phyloP scores from a whole-genome alignment of 106 monocot genomes.

The Platanthera zijinensis region DNA sequence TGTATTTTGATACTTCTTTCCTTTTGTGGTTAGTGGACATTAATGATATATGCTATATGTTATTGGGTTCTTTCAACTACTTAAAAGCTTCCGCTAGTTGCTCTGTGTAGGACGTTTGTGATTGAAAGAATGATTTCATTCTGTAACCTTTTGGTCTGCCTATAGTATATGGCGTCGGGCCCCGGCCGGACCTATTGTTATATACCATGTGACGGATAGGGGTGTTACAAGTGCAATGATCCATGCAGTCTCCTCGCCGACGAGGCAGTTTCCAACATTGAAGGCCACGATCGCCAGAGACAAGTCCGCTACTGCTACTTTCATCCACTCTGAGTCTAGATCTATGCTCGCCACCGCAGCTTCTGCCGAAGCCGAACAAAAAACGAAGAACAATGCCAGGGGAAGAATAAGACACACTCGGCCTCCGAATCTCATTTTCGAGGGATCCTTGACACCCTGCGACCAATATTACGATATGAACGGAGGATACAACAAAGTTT shows the following conservation, averaged over 20 bases:
- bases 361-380: slow-evolving; percentile 17
- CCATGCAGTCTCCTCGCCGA: slow-evolving; percentile 85
- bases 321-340: slow-evolving; percentile 89
- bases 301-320: slow-evolving; percentile 89
- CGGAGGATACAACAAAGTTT: background rate
- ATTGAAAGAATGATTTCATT: no score
- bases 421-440: slow-evolving; percentile 3
- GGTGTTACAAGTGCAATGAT: no score
- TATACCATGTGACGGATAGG: no score
- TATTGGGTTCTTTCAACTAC: no score
- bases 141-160: no score
- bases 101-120: no score
- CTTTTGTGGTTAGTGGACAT: no score
- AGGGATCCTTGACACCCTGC: background rate
- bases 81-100: no score
- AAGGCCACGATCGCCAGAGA: slow-evolving; percentile 81
- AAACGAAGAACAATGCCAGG: slow-evolving; percentile 12
- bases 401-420: background rate
- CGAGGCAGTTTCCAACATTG: slow-evolving; percentile 54
- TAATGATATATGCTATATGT: no score
- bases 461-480: background rate
- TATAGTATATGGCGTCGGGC: no score
- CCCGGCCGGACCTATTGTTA: no score
- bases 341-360: slow-evolving; percentile 78
- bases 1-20: no score